Conservation (phyloP, 1,284 basidiomycete genomes). For the Retiboletus flavoniger region DNA sequence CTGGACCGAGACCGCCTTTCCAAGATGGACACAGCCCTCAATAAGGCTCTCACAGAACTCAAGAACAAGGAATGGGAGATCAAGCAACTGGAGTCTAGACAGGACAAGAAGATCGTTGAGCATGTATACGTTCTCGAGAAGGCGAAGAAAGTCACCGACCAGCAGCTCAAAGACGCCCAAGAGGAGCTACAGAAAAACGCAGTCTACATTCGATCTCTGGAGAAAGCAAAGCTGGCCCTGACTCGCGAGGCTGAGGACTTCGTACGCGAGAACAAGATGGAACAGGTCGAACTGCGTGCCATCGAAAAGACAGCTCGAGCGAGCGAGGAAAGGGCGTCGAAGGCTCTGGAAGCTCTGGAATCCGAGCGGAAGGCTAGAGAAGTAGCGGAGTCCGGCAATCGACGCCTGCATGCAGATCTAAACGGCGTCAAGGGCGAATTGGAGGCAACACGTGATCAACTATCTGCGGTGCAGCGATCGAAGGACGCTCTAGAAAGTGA, state of each 20-base stretch:
- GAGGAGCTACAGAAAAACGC: conserved; percentile 72
- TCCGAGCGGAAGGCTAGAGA: conserved; percentile 65
- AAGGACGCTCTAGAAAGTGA: conserved; percentile 71
- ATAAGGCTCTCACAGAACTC: conserved; percentile 75
- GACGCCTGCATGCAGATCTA: conserved; percentile 60
- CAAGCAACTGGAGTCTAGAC: conserved; percentile 79
- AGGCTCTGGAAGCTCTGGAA: conserved; percentile 60
- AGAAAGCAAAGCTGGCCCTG: conserved; percentile 77
- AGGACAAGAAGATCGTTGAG: conserved; percentile 98
- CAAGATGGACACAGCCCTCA: conserved; percentile 80
- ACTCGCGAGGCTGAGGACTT: conserved; percentile 86
- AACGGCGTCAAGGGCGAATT: conserved; percentile 52
- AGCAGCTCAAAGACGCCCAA: conserved; percentile 83
- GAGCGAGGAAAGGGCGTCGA: conserved; percentile 58
- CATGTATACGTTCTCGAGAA: conserved; percentile 98
- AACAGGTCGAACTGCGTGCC: conserved; percentile 63
- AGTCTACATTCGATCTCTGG: conserved; percentile 78
- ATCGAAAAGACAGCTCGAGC: conserved; percentile 65
- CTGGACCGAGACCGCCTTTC: conserved; percentile 68
- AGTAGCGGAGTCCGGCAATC: conserved; percentile 58
- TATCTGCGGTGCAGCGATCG: conserved; percentile 53
- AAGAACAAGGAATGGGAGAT: conserved; percentile 85
- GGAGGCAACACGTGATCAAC: conserved; percentile 52
- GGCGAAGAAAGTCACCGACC: conserved; percentile 94
- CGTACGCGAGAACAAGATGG: conserved; percentile 71